Conservation (phyloP, 225 moss, liverwort and hornwort genomes). For the Marchantia polymorpha region DNA sequence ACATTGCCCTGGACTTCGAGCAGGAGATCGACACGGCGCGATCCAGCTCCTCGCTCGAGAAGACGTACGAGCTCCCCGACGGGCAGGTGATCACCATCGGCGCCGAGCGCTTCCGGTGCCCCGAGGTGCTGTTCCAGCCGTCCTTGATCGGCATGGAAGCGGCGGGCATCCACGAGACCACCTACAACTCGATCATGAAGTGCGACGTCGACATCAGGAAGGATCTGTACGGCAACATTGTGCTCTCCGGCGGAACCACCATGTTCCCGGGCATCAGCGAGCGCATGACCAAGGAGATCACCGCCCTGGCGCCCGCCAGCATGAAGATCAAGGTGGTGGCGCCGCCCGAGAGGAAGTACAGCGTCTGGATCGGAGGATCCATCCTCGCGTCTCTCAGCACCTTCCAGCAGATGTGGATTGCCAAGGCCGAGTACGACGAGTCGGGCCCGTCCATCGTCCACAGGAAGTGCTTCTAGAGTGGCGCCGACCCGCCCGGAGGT, state of each 20-base stretch:
- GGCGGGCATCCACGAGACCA: slow-evolving; percentile 92
- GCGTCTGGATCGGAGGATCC: slow-evolving; percentile 68
- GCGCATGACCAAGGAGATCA: slow-evolving; percentile 61
- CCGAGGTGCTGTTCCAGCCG: slow-evolving; percentile 86
- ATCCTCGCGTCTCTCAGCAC: slow-evolving; percentile 91
- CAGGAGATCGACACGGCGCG: slow-evolving; percentile 55
- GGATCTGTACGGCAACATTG: slow-evolving; percentile 94
- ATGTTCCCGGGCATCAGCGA: slow-evolving; percentile 67
- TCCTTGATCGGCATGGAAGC: slow-evolving; percentile 94
- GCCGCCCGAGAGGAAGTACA: slow-evolving; percentile 64
- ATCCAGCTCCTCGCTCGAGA: slow-evolving; percentile 58
- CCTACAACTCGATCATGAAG: slow-evolving; percentile 99
- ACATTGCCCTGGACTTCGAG: slow-evolving; percentile 57
- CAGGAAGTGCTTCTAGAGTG: slow-evolving; percentile 94
- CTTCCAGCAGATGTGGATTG: slow-evolving; percentile 99
- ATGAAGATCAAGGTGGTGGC: slow-evolving; percentile 70
- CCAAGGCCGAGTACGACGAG: slow-evolving; percentile 90
- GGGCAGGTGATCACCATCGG: slow-evolving; percentile 72
- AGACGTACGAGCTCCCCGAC: slow-evolving; percentile 88
- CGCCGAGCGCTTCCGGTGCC: slow-evolving; percentile 80
- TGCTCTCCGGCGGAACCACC: slow-evolving; percentile 61
- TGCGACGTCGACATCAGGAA: slow-evolving; percentile 98
- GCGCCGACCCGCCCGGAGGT: no score
- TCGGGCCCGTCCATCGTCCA: slow-evolving; percentile 94
- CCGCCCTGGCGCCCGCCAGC: slow-evolving; percentile 57